Base-by-base conservation (phyloP, 257 asterid species). In the Apocynum venetum region DNA sequence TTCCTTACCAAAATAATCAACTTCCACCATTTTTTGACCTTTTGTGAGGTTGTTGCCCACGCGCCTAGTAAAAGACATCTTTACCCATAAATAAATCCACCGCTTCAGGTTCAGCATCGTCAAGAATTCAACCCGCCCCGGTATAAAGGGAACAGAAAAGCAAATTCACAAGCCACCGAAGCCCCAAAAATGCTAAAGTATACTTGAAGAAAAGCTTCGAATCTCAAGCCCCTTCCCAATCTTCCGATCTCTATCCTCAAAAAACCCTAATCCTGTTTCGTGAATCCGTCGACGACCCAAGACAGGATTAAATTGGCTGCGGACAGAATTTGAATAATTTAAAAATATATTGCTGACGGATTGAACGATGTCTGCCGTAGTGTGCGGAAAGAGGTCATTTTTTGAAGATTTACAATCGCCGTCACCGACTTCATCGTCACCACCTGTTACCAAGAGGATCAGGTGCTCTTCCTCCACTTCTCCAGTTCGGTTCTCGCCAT, bases 361-460 rank as follows among this genome's bases (percentile, higher is more conserved):
- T 80, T 44, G 4, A 61, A 88, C 79, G 48, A 93, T 93, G 98
- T 89, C 98, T 85, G 94, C 96, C 7, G 67, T 88, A 10, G 88
- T 93, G 68, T 93, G 92, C 49, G 93, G 97, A 38, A 93, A 93
- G 92, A 85, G 98, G 82, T 89, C 94, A 14, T 93, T 90, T 89
- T 86, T 88, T 76, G 97, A 93, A 68, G 98, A 90, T 19, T 77
- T 84, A 47, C 92, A 86, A 75, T 80, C 92, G 69, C 72, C 89
- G 60, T 87, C 92, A 49, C 92, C 96, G 67, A 72, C 81, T 53
- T 88, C 91, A 10, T 83, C 88, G 0, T 80, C 93, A 8, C 88
- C 88, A 73, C 90, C 90, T 79, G 77, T 72, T 47, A 75, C 87
- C 73, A 93, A 93, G 91, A 91, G 80, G 86, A 84, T 87, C 73